Evolutionary conservation across 1,284 basidiomycete genomes (phyloP), one percentile per base, ranked within the genome.

Genomic region (Microbotryum intermedium): DNA sequence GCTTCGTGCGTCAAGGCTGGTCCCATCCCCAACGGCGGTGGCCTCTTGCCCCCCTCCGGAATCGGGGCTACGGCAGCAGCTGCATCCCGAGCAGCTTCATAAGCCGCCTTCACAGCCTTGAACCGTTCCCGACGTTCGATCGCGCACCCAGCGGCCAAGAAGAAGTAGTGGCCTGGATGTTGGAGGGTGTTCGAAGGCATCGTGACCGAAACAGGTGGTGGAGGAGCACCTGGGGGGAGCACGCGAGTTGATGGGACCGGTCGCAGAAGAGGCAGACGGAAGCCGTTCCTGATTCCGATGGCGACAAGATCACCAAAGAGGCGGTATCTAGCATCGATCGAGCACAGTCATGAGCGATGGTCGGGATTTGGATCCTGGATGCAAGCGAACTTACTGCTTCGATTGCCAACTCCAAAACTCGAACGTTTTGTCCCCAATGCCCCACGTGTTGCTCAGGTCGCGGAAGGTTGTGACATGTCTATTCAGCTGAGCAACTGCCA

Each of bases 361-460:
- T 13, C 47, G 11, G 10, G 2, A 2, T 39, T 16, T 16, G 2
- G 1, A 16, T 9, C 34, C 34, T 39, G 10, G 34, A 11, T 3
- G 4, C 8, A 43, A 46, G n/a, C 42, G n/a, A 11, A 80, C 86
- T 64, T 68, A 90, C 87, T 97, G 91, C 71, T 92, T 81, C 9
- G 88, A 87, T 55, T 92, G 80, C 94, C 93, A 98, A 68, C 86
- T 88, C 94, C 94, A 97, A 72, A 85, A 97, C 74, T 97, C 95
- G 69, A 88, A 95, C 0, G 90, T 95, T 70, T 91, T 87, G 69
- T 92, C 89, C n/a, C 92, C 92, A 57, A 97, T 97, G 4, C 90
- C 90, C 94, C 94, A 97, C 0, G 88, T 87, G 8, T 87, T 80
- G 10, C 88, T 91, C 59, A 97, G 83, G 67, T 93, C 90, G 7